Base-by-base conservation (phyloP, 345 rosid species). In the Excoecaria cochinchinensis region DNA sequence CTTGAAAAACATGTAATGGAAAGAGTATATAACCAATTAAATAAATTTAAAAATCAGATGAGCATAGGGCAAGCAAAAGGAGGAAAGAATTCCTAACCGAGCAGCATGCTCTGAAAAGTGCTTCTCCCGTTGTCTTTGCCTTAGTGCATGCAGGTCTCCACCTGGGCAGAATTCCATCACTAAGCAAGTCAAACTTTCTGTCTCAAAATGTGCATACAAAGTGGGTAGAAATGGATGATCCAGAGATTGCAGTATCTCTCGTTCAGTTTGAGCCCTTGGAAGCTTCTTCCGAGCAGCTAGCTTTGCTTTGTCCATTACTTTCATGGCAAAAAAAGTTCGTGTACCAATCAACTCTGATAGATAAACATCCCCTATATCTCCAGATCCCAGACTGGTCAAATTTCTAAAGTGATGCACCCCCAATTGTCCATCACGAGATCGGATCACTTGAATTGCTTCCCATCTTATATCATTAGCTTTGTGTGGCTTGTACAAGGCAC, bases 91-190 rank as follows among this genome's bases (percentile, higher is more conserved):
- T 63, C 40, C 83, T 59, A 67, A 95, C 99, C 95, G 84, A 44
- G 94, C 99, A 63, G 97, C 99, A 66, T 91, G 90, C 81, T 95
- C 99, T 4, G 92, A 79, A 78, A 95, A 94, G 83, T 81, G 87
- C 75, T 95, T 92, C 50, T 97, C 97, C 4, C 89, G 97, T 82
- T 91, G 97, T 71, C 86, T 89, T 79, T 92, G 97, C 81, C 92
- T 69, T 71, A 92, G 91, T 38, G 92, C 85, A 80, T 92, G 92
- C 77, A 95, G 78, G 78, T 92, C 97, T 64, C 99, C 98, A 0
- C 97, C 97, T n/a, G 99, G 97, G 78, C 99, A 95, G 75, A 90
- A 92, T 89, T 95, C 99, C 97, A 94, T 92, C n/a, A 94, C 87
- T 82, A 94, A 83, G 84, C 97, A 92, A 24, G 97, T 82, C 77